Conservation (phyloP, 2,329 filamentous ascomycete species). For the Fusarium verticillioides region DNA sequence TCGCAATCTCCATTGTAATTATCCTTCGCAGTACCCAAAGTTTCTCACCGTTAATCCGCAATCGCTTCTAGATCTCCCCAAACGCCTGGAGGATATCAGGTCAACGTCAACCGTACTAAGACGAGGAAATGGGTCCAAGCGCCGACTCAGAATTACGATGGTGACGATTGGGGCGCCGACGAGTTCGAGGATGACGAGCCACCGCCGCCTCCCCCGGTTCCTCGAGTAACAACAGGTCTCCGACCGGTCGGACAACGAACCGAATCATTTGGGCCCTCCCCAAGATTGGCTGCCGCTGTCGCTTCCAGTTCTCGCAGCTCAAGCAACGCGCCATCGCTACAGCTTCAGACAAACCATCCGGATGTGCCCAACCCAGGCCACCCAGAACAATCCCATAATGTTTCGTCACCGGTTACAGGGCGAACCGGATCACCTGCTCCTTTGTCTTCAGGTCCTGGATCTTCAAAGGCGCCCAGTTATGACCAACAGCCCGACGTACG, state of each 20-base stretch:
- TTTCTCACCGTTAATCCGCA: slow-evolving; percentile 20
- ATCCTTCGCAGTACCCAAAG: neutral
- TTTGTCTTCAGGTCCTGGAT: slow-evolving; percentile 23
- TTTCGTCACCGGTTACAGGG: slow-evolving; percentile 24
- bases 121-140: slow-evolving; percentile 97
- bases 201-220: slow-evolving; percentile 49
- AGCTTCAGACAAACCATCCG: slow-evolving; percentile 40
- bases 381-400: slow-evolving; percentile 25
- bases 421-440: slow-evolving; percentile 37
- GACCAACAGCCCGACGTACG: slow-evolving; percentile 37
- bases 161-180: slow-evolving; percentile 89
- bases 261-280: slow-evolving; percentile 42
- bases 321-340: slow-evolving; percentile 43
- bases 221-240: slow-evolving; percentile 43
- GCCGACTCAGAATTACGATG: slow-evolving; percentile 86
- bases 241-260: slow-evolving; percentile 48
- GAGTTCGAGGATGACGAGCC: slow-evolving; percentile 69
- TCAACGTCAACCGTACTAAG: slow-evolving; percentile 88
- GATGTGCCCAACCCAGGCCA: neutral
- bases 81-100: slow-evolving; percentile 69
- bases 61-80: slow-evolving; percentile 44
- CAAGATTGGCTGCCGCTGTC: slow-evolving; percentile 40
- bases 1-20: slow-evolving; percentile 45
- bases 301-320: slow-evolving; percentile 41
- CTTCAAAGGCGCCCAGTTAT: slow-evolving; percentile 28